These are phyloP conservation scores for Mastigamoeba balamuthi DNA, from an alignment of 78 protist genomes.

Conservation along the genomic window DNA sequence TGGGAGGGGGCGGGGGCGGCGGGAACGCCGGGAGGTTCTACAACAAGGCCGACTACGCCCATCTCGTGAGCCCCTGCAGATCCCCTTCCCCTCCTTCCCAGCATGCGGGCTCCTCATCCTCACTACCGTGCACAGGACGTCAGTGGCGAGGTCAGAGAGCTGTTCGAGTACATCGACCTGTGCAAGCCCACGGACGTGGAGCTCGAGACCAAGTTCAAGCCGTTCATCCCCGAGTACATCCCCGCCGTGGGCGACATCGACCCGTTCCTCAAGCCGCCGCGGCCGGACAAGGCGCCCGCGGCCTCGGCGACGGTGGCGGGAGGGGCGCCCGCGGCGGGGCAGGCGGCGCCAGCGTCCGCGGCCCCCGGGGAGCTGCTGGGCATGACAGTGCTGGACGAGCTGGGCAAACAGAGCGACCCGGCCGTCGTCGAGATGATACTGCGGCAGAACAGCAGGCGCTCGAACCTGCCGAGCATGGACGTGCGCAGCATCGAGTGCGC, in stretches of 20 bases:
- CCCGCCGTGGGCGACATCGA: slow-evolving; percentile 62
- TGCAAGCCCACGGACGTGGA: slow-evolving; percentile 42
- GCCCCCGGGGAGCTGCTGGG: slow-evolving; percentile 32
- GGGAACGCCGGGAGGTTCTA: no score
- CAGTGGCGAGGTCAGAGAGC: slow-evolving; percentile 22
- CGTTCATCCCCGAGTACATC: slow-evolving; percentile 72
- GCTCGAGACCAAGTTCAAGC: slow-evolving; percentile 42
- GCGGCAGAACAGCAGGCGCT: background rate
- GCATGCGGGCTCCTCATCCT: no score
- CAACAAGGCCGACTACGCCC: no score
- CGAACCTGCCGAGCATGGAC: background rate
- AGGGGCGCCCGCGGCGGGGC: no score
- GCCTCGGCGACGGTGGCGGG: no score
- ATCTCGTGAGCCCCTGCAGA: no score
- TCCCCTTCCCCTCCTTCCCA: no score
- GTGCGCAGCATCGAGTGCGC: slow-evolving; percentile 46
- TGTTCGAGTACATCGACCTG: slow-evolving; percentile 44
- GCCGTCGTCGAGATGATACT: slow-evolving; percentile 25
- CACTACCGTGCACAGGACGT: slow-evolving; percentile 4
- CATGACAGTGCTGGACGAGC: slow-evolving; percentile 64
- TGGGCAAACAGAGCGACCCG: slow-evolving; percentile 54
- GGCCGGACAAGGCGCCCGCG: slow-evolving; percentile 31
- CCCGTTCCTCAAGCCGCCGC: slow-evolving; percentile 46
- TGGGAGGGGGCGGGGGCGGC: no score
- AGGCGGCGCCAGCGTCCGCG: no score